Base-by-base conservation (phyloP, 352 stramenopile genomes). In the Halophytophthora polymorphica region DNA sequence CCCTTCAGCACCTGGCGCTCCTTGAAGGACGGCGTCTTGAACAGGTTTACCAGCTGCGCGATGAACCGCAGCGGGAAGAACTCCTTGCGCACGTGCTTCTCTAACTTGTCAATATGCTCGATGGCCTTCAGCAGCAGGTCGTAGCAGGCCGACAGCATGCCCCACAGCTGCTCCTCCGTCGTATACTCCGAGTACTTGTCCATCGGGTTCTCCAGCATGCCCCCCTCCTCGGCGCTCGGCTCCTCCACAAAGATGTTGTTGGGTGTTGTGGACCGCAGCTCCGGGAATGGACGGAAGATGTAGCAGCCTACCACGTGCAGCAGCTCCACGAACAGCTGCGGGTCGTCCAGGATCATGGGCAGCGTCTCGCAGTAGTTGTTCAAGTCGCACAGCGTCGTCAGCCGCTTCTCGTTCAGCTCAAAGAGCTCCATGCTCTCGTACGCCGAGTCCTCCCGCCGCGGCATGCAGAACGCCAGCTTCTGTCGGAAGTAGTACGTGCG, bases 51-150 rank as follows among this genome's bases (percentile, higher is more conserved):
- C 28, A 95, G 61, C 61, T 90, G 80, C 1, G 75, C 69, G 25
- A 93, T 76, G 50, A 95, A 93, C 13, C 81, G 77, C 45, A 89
- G 66, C 6, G 76, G 77, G 54, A 89, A 93, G 58, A 90, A 93
- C 40, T 94, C 80, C 52, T 92, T 94, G 37, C 82, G 79, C 17
- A 91, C 73, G 59, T 88, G 80, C 56, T 93, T 92, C 43, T 94
- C 84, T 29, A 94, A 71, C 64, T 94, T 89, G 73, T 94, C 82
- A 58, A 93, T 93, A 60, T 92, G 81, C 50, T 93, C 84, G 31
- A 94, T 94, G 19, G 81, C 77, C 57, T 90, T 89, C 21, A 92
- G 69, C 53, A 93, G 57, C 49, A 93, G 51, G 25, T 93, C 83
- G 49, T 93, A 93, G 39, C 78, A 89, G 17, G 80, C 73, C 31